phyloP scores from a whole-genome alignment of 2,329 filamentous ascomycete species.

The Claviceps purpurea region DNA sequence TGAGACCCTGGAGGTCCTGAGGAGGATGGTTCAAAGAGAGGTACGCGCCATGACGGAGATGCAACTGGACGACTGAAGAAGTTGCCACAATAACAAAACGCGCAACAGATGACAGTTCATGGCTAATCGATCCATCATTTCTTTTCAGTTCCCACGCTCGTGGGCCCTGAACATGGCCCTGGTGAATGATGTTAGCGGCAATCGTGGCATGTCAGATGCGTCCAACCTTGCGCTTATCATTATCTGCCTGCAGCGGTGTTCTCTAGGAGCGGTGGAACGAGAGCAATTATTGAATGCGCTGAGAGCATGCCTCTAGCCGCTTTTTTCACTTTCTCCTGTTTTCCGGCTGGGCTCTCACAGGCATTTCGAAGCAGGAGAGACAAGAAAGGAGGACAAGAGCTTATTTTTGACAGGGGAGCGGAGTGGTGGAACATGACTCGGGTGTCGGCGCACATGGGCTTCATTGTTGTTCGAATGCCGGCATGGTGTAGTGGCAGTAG shows the following conservation, averaged over 20 bases:
- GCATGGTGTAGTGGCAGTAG: too few relatives aligned
- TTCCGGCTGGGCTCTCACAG: too few relatives aligned
- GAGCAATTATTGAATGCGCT: constrained; percentile 14
- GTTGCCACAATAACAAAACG: too few relatives aligned
- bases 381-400: too few relatives aligned
- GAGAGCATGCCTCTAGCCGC: constrained; percentile 10
- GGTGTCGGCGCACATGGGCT: too few relatives aligned
- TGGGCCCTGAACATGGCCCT: constrained; percentile 16
- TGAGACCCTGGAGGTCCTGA: constrained; percentile 9
- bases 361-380: too few relatives aligned
- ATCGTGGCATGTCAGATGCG: constrained; percentile 10
- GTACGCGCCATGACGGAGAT: constrained; percentile 6
- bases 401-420: too few relatives aligned
- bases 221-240: constrained; percentile 15
- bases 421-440: too few relatives aligned
- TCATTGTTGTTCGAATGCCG: too few relatives aligned
- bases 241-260: constrained; percentile 13
- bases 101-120: neutral
- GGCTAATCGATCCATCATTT: neutral
- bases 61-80: too few relatives aligned
- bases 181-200: constrained; percentile 5
- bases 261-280: constrained; percentile 12
- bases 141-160: constrained; percentile 12
- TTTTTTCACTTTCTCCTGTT: neutral
- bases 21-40: constrained; percentile 12